Evolutionary conservation across 805 yeast species (phyloP).

Genomic region (Starmerella lactis-condensi): DNA sequence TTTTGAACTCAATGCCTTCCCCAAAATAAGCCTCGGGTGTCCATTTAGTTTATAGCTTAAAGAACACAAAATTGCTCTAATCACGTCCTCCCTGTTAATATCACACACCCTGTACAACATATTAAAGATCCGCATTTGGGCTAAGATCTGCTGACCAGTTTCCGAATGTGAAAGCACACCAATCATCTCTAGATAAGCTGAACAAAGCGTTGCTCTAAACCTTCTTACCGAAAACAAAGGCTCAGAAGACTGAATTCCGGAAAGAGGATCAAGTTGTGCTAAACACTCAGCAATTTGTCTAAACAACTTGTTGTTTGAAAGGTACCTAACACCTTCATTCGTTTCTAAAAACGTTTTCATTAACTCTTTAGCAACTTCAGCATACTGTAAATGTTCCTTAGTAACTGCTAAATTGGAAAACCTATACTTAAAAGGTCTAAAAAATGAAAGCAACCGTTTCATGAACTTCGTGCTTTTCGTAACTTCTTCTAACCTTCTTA

Average conservation of each 20-base stretch:
- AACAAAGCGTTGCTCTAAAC: slow-evolving; percentile 43
- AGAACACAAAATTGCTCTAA: slow-evolving; percentile 32
- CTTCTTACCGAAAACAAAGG: slow-evolving; percentile 51
- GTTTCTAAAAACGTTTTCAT: slow-evolving; percentile 44
- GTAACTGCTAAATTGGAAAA: slow-evolving; percentile 40
- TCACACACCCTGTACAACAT: slow-evolving; percentile 43
- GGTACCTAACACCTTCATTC: slow-evolving; percentile 46
- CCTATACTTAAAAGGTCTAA: slow-evolving; percentile 75
- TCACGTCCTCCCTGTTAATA: slow-evolving; percentile 16
- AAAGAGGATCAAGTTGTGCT: slow-evolving; percentile 64
- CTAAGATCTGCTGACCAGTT: slow-evolving; percentile 50
- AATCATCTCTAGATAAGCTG: slow-evolving; percentile 61
- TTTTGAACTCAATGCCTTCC: slow-evolving; percentile 43
- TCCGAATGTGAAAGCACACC: slow-evolving; percentile 47
- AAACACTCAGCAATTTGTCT: slow-evolving; percentile 81
- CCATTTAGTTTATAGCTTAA: slow-evolving; percentile 42
- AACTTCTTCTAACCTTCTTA: slow-evolving; percentile 57
- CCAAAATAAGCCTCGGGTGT: slow-evolving; percentile 49
- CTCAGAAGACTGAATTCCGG: slow-evolving; percentile 54
- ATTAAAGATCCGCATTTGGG: slow-evolving; percentile 71
- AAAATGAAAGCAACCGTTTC: slow-evolving; percentile 68
- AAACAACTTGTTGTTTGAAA: slow-evolving; percentile 47
- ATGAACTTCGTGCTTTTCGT: slow-evolving; percentile 65
- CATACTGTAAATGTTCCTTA: slow-evolving; percentile 34
- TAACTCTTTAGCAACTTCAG: slow-evolving; percentile 58